Evolutionary conservation across 495 filamentous ascomycete genomes (phyloP), one percentile per base, ranked within the genome.

Genomic region (Hypoxylon rickii): DNA sequence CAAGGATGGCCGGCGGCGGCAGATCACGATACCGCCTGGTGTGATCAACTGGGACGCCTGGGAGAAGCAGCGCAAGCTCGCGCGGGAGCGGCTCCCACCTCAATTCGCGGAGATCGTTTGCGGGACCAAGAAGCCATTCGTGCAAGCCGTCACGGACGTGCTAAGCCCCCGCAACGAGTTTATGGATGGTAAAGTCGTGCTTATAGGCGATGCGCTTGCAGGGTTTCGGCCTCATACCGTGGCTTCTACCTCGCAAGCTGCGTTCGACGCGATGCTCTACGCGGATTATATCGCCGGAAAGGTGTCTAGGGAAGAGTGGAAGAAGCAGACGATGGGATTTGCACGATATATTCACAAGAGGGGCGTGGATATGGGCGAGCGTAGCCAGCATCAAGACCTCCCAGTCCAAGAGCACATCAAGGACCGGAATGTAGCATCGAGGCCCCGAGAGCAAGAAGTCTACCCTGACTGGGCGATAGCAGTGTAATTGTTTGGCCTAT

Each of bases 161-260:
- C 61, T 81, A 6, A 71, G 70, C 19, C 71, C 76, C 0, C 46
- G 69, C 24, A 68, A 76, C 34, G 68, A 74, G 44, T 83, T 76
- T 44, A 51, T 79, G 15, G 62, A 64, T 44, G 80, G 76, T 0
- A 80, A 76, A 58, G 70, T 84, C 1, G 66, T 83, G 22, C 60
- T 84, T 26, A 68, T 84, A 4, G 81, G 82, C 16, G 83, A 86
- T 65, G 81, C 81, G 22, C 49, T 84, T 10, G 80, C 79, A 0
- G 76, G 75, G 2, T 82, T 86, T 42, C 65, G 82, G 12, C 83
- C 83, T 15, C 81, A 84, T 50, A 83, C 79, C 1, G 78, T 76
- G 7, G 77, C 76, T 1, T 73, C 73, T 26, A 81, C 78, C 4
- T 74, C 69, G 15, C 80, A 83, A 61, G 79, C 73, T 8, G 79